A percentile compares a stretch with the other conserved stretches of the same genome.
phyloP scores from a whole-genome alignment of 2,329 filamentous ascomycete species.

The Coniosporium tulheliwenetii region DNA sequence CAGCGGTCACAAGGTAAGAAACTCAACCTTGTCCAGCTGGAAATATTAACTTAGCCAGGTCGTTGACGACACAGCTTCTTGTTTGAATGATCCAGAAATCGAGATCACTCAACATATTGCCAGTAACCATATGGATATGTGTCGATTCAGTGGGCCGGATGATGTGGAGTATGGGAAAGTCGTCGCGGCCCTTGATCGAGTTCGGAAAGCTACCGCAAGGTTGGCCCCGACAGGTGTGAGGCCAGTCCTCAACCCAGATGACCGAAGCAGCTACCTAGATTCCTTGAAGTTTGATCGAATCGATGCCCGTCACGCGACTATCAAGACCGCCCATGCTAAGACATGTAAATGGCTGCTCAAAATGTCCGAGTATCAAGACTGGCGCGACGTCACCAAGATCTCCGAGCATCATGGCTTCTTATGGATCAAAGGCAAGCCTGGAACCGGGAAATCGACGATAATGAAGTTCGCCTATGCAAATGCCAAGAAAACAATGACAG shows the following conservation, averaged over 20 bases:
- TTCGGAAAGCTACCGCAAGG: no score
- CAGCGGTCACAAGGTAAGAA: no score
- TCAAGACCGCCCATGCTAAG: neutral
- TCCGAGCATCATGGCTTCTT: neutral
- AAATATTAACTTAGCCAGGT: no score
- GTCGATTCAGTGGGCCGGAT: no score
- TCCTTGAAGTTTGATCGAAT: constrained; percentile 1
- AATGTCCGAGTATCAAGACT: neutral
- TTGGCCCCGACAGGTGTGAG: no score
- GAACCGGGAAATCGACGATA: constrained; percentile 2
- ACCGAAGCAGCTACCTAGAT: neutral
- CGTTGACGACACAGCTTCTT: no score
- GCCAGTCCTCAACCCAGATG: neutral
- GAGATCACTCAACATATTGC: no score
- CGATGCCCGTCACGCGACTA: neutral
- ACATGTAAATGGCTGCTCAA: constrained; percentile 1
- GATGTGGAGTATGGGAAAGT: no score
- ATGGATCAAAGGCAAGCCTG: constrained; percentile 3
- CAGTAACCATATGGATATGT: no score
- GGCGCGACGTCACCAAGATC: neutral
- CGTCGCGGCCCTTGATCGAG: no score
- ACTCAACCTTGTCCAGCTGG: no score
- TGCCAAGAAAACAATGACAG: neutral
- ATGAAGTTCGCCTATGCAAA: constrained; percentile 1
- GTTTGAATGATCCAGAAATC: no score